These are phyloP conservation scores for Colletotrichum sp. DNA, from an alignment of 2,329 filamentous ascomycete genomes.

Conservation along the genomic window DNA sequence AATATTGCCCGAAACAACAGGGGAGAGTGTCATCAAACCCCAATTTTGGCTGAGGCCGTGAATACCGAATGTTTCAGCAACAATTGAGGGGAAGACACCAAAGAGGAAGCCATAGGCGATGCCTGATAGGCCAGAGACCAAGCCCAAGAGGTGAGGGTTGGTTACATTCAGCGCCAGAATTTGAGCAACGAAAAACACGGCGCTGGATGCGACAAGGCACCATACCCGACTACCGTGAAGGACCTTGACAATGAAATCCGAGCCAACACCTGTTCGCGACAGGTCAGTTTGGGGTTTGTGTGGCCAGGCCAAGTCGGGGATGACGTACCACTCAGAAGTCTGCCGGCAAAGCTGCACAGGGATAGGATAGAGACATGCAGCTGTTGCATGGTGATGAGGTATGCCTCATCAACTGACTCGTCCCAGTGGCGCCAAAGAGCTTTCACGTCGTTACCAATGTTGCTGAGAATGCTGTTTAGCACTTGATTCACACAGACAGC, in stretches of 20 bases:
- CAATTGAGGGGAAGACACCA: constrained; percentile 88
- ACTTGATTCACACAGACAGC: not conserved
- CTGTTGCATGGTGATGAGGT: constrained; percentile 82
- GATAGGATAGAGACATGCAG: constrained; percentile 96
- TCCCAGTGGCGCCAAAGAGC: constrained; percentile 91
- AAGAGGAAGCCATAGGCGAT: constrained; percentile 93
- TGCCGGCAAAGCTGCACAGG: constrained; percentile 82
- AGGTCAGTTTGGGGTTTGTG: not conserved
- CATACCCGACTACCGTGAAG: constrained; percentile 84
- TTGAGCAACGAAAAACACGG: constrained; percentile 82
- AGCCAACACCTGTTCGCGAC: constrained; percentile 72
- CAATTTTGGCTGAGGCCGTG: constrained; percentile 91
- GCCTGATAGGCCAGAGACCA: constrained; percentile 84
- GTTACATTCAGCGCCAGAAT: constrained; percentile 75
- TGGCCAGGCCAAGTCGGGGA: not conserved
- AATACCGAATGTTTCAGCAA: constrained; percentile 90
- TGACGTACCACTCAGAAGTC: constrained; percentile 73
- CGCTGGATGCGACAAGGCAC: constrained; percentile 82
- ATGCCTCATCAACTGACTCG: constrained; percentile 70
- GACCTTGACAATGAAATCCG: constrained; percentile 85
- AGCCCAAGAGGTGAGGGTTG: constrained; percentile 77
- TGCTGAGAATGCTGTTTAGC: constrained; percentile 60
- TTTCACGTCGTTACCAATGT: constrained; percentile 89
- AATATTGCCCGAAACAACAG: constrained; percentile 85
- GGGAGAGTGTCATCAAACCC: constrained; percentile 92